A percentile compares a stretch with the other conserved stretches of the same genome.
Evolutionary conservation across 164 flowering plant species (phyloP).

Genomic region (grape (Vitis vinifera)): DNA sequence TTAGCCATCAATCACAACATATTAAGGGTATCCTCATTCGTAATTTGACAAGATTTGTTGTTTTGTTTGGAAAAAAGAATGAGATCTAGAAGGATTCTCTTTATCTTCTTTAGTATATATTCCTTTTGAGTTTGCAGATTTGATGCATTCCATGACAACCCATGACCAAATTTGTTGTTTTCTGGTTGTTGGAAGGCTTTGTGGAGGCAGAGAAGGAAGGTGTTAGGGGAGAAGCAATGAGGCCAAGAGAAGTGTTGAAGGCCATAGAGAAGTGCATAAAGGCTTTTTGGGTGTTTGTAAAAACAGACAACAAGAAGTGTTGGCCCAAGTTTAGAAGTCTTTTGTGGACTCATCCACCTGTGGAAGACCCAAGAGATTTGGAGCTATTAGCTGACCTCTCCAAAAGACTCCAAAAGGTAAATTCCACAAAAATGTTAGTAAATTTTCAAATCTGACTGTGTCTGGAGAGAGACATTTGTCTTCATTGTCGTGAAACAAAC

Average conservation of each 20-base stretch:
- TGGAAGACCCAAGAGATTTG: constrained; percentile 58
- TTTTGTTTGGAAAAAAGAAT: too few relatives aligned
- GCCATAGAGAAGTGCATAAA: constrained; percentile 47
- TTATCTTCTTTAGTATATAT: too few relatives aligned
- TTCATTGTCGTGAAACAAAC: too few relatives aligned
- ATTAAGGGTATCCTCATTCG: too few relatives aligned
- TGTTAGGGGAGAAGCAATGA: constrained; percentile 23
- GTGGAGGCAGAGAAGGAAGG: constrained; percentile 24
- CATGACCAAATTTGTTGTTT: not conserved
- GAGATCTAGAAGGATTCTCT: too few relatives aligned
- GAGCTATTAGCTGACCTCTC: constrained; percentile 36
- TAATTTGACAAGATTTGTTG: too few relatives aligned
- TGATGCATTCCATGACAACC: not conserved
- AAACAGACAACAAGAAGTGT: constrained; percentile 35
- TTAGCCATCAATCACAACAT: too few relatives aligned
- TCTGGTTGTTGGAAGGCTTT: constrained; percentile 18
- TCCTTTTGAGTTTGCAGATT: not conserved
- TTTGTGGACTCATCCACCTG: constrained; percentile 29
- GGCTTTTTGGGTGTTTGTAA: constrained; percentile 35
- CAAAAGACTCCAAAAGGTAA: constrained; percentile 40
- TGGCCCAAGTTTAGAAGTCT: constrained; percentile 33
- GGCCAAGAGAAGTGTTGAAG: constrained; percentile 30
- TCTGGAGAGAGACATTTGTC: too few relatives aligned
- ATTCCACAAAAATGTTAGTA: not conserved
- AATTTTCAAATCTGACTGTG: too few relatives aligned